Percentiles rank a stretch among this genome's conserved stretches.
Evolutionary conservation across 345 rosid genomes (phyloP).

Genomic region (Eutrema heterophyllum): DNA sequence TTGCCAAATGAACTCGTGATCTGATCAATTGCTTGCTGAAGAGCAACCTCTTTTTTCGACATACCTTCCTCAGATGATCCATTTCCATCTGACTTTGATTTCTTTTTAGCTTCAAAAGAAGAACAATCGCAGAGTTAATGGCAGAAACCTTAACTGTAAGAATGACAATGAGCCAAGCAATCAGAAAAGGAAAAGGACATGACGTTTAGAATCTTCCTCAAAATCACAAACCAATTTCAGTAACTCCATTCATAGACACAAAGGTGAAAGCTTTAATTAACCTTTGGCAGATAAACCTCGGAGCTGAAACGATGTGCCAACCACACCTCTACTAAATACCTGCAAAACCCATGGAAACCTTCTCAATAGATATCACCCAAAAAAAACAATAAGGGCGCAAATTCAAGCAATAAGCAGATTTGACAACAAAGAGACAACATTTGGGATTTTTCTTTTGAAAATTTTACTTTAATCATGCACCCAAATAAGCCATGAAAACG

Average conservation of each 20-base stretch:
- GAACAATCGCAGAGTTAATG: conserved; percentile 1
- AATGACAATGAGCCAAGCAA: conserved; percentile 2
- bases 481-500: not conserved
- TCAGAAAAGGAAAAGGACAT: not conserved
- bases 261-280: conserved; percentile 22
- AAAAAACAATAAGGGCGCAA: not conserved
- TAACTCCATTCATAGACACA: not conserved
- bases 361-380: not conserved
- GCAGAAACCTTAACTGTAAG: not conserved
- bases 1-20: conserved; percentile 77
- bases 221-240: not conserved
- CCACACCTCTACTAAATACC: conserved; percentile 39
- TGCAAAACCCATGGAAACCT: conserved; percentile 29
- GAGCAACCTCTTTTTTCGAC: conserved; percentile 83
- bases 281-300: conserved; percentile 67
- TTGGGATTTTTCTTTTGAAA: not conserved
- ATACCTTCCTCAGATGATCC: conserved; percentile 63
- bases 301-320: conserved; percentile 48
- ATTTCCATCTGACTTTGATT: conserved; percentile 66
- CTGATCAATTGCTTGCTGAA: conserved; percentile 86
- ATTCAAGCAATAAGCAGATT: not conserved
- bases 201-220: not conserved
- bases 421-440: conserved; percentile 6
- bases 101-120: conserved; percentile 53
- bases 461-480: not conserved